Percentiles rank a stretch among this genome's conserved stretches.
Conservation (phyloP, 768 basidiomycete species). For the Panellus pusillus region DNA sequence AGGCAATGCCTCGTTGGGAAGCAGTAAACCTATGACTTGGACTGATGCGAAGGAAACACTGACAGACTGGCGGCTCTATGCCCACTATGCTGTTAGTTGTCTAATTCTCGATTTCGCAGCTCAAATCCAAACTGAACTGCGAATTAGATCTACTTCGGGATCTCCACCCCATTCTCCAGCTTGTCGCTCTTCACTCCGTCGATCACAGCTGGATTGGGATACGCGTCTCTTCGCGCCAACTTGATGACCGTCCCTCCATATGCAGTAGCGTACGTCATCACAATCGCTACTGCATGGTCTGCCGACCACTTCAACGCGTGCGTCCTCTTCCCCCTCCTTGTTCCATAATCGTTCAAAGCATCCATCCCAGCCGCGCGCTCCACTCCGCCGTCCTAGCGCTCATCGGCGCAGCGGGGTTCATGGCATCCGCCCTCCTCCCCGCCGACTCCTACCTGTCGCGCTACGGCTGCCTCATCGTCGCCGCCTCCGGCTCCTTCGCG, state of each 20-base stretch:
- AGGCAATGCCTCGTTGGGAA: constrained; percentile 26
- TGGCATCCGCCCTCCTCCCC: constrained; percentile 15
- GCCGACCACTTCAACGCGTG: constrained; percentile 24
- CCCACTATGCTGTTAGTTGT: constrained; percentile 35
- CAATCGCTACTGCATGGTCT: constrained; percentile 23
- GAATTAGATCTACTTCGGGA: constrained; percentile 35
- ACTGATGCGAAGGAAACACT: constrained; percentile 36
- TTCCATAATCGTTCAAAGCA: neutral
- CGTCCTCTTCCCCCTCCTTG: neutral
- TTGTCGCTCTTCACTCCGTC: constrained; percentile 53
- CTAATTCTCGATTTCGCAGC: neutral
- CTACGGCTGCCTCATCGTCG: constrained; percentile 32
- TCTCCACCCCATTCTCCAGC: constrained; percentile 44
- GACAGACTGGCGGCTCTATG: constrained; percentile 36
- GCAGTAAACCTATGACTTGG: constrained; percentile 35
- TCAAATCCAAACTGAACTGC: neutral
- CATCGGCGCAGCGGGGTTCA: constrained; percentile 22
- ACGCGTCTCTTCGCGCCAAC: constrained; percentile 41
- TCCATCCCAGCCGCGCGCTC: constrained; percentile 13
- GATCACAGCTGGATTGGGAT: constrained; percentile 51
- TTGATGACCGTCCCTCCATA: constrained; percentile 47
- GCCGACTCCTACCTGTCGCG: constrained; percentile 4
- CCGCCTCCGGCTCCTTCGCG: constrained; percentile 32
- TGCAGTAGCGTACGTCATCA: constrained; percentile 34
- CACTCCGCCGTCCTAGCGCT: constrained; percentile 12